These are phyloP conservation scores for Apiospora marii DNA, from an alignment of 2,329 filamentous ascomycete genomes.

Conservation along the genomic window DNA sequence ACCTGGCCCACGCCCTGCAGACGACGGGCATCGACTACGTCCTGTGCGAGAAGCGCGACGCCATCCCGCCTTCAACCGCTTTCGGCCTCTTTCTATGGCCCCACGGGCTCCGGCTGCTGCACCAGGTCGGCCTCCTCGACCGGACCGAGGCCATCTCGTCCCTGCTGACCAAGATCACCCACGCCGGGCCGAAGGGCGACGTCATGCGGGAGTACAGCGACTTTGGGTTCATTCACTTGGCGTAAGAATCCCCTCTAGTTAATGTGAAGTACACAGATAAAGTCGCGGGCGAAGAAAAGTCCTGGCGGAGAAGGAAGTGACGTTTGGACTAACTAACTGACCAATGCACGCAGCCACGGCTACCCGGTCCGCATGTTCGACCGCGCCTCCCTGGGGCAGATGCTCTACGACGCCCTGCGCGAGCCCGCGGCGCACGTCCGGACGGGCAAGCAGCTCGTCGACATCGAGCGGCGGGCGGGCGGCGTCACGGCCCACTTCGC, in stretches of 20 bases:
- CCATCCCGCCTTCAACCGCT: neutral
- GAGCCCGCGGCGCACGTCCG: neutral
- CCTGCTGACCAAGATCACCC: neutral
- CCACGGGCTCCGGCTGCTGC: constrained; percentile 18
- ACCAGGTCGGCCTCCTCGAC: constrained; percentile 24
- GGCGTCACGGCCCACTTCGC: constrained; percentile 7
- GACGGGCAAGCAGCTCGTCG: neutral
- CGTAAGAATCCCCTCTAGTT: neutral
- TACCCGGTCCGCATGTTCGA: constrained; percentile 21
- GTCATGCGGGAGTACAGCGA: neutral
- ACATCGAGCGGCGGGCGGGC: neutral
- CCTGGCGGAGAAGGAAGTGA: too few species aligned
- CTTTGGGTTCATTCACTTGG: neutral
- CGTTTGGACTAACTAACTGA: neutral
- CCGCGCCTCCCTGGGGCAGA: neutral
- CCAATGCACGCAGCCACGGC: neutral
- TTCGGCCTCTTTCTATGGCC: constrained; percentile 22
- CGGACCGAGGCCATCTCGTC: neutral
- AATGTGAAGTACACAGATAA: too few species aligned
- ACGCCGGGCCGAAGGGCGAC: neutral
- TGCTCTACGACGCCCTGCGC: constrained; percentile 12
- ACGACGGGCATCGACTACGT: constrained; percentile 22
- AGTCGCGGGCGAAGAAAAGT: too few species aligned
- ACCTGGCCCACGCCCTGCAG: constrained; percentile 19
- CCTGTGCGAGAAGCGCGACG: constrained; percentile 18